Base-by-base conservation (phyloP, 108 stramenopile genomes). In the Cylindrotheca closterium region DNA sequence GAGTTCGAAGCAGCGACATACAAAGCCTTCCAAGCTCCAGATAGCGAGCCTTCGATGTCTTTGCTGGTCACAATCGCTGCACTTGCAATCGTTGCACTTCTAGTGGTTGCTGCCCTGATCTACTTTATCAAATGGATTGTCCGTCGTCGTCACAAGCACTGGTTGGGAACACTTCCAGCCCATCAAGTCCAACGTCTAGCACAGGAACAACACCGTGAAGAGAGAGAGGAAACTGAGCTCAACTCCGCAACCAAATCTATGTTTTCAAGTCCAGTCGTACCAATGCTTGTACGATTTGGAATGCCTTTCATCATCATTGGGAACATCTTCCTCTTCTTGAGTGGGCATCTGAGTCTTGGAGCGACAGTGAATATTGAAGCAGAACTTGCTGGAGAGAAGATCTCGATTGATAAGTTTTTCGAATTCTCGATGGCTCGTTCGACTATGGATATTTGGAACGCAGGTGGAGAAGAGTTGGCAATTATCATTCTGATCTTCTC, bases 271-370 rank as follows among this genome's bases (percentile, higher is more conserved):
- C 4, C 32, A 18, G 64, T 60, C 3, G 64, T 89, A 30, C 88
- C 88, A 7, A 2, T 58, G 0, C 54, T 78, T 28, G 47, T 89
- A 3, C 75, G 85, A 2, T 63, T 60, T 10, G 58, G 72, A 15
- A 78, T 93, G 30, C 92, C 92, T 0, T 3, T 90, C 8, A 55
- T 84, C 27, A 80, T 93, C 51, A 5, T 93, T 2, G 88, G 79
- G 0, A 93, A 89, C 54, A 85, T 86, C 54, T 88, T 63, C 10
- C 74, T 93, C 29, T 93, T 93, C 47, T 46, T 93, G 23, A 71
- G 67, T 37, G 92, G 88, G 8, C 92, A 93, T 79, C 47, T 93
- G 7, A 79, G 75, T 37, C 59, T 89, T 1, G 92, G 88, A 51
- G 86, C 74, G 5, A 79, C 78, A 12, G 86, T 91, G 1, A 83